Evolutionary conservation across 345 rosid genomes (phyloP).

Genomic region (Eucalyptus rudis): DNA sequence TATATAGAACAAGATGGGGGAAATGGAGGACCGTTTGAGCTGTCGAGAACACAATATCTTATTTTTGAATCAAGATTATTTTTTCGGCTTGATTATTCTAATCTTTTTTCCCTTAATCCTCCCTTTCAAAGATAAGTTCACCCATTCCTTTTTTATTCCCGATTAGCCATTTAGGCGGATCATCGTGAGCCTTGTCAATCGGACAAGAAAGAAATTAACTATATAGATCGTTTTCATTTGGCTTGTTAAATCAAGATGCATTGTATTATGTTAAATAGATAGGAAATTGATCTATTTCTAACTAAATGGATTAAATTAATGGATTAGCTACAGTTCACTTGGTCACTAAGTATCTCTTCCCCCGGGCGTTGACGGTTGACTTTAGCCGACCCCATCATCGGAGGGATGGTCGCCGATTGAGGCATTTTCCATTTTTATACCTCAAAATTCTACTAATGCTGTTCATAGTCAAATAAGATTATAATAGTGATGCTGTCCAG

Average conservation of each 20-base stretch:
- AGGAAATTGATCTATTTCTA: neutral
- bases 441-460: neutral
- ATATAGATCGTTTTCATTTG: accelerated
- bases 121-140: neutral
- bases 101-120: neutral
- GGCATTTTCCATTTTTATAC: neutral
- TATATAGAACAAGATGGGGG: constrained; percentile 5
- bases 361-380: neutral
- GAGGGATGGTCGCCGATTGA: neutral
- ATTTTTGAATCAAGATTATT: neutral
- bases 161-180: neutral
- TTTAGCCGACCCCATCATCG: neutral
- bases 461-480: neutral
- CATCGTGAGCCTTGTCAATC: accelerated
- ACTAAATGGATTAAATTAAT: neutral
- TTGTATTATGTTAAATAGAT: neutral
- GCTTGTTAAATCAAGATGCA: neutral
- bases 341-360: neutral
- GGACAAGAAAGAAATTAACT: neutral
- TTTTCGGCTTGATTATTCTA: neutral
- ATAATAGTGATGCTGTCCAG: neutral
- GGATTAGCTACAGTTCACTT: neutral
- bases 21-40: constrained; percentile 4
- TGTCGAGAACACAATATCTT: constrained; percentile 4
- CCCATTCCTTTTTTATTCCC: neutral